Base-by-base conservation (phyloP, 75 land plant genomes). In the Pinus albicaulis region DNA sequence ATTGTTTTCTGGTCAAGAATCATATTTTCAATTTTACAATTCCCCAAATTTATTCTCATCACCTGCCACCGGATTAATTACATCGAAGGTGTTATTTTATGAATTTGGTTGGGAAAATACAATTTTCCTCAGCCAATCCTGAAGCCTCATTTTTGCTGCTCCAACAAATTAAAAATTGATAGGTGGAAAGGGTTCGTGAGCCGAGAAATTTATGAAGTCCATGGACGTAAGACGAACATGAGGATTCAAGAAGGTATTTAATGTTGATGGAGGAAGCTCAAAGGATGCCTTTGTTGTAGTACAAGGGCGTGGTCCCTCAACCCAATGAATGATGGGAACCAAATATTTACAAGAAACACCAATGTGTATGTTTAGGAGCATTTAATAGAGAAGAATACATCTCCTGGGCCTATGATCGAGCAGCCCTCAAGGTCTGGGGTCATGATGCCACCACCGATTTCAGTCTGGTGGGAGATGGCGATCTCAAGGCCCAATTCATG, bases 321-420 rank as follows among this genome's bases (percentile, higher is more conserved):
- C 95, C 98, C 15, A 94, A 94, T 59, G 95, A 95, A 8, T 81
- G 95, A n/a, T 94, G 98, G 95, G 98, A 92, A 0, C 95, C 98
- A 0, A 95, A 94, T 74, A 92, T 94, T 70, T 94, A 94, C 80
- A 95, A 94, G 82, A 92, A 89, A 78, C 93, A 94, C 81, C 93
- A 90, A 59, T 79, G 98, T 0, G 89, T 94, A 7, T 94, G 95
- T 92, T 76, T 94, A 17, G 98, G 98, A 22, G 92, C 98, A 11
- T 92, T 90, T 91, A 86, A 86, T 76, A 84, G 79, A 20, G 98
- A 94, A 75, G 88, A 82, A 4, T 84, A 84, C 56, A 92, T 92
- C 0, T 95, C 98, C 11, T 22, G 82, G 6, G 95, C 92, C 28
- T 94, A 94, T 68, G 95, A 92, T 76, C 56, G 83, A 44, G 98